Evolutionary conservation across 257 asterid genomes (phyloP).

Genomic region (Rubia yunnanensis): DNA sequence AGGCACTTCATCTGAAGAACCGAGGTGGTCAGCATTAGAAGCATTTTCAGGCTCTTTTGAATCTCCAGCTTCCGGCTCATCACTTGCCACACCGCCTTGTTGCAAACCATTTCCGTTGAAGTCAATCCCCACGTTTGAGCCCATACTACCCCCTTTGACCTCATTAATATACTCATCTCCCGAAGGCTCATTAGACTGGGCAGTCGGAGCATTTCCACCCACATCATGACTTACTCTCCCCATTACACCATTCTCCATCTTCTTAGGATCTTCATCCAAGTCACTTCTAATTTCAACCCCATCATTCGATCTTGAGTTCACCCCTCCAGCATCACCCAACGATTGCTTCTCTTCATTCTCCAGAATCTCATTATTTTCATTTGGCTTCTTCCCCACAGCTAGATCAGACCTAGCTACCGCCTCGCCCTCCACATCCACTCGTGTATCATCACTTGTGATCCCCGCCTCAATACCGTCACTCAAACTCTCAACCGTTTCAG

Average conservation of each 20-base stretch:
- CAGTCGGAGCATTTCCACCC: conserved; percentile 12
- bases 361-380: conserved; percentile 23
- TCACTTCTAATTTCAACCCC: conserved; percentile 21
- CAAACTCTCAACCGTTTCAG: conserved; percentile 15
- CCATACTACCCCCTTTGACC: conserved; percentile 21
- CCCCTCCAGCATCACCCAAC: conserved; percentile 18
- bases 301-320: conserved; percentile 10
- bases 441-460: conserved; percentile 23
- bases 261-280: conserved; percentile 12
- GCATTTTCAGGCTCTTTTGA: conserved; percentile 17
- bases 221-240: conserved; percentile 20
- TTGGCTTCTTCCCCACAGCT: conserved; percentile 14
- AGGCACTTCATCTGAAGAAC: conserved; percentile 28
- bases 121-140: conserved; percentile 19
- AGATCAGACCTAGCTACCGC: conserved; percentile 18
- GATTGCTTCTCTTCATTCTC: conserved; percentile 25
- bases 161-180: conserved; percentile 32
- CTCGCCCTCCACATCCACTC: conserved; percentile 11
- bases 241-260: conserved; percentile 30
- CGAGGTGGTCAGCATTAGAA: conserved; percentile 17
- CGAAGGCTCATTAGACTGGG: conserved; percentile 16
- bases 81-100: conserved; percentile 10
- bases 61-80: conserved; percentile 26
- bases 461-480: conserved; percentile 25
- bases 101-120: conserved; percentile 20